These are phyloP conservation scores for Hysterangium stoloniferum DNA, from an alignment of 768 basidiomycete genomes.

Conservation along the genomic window DNA sequence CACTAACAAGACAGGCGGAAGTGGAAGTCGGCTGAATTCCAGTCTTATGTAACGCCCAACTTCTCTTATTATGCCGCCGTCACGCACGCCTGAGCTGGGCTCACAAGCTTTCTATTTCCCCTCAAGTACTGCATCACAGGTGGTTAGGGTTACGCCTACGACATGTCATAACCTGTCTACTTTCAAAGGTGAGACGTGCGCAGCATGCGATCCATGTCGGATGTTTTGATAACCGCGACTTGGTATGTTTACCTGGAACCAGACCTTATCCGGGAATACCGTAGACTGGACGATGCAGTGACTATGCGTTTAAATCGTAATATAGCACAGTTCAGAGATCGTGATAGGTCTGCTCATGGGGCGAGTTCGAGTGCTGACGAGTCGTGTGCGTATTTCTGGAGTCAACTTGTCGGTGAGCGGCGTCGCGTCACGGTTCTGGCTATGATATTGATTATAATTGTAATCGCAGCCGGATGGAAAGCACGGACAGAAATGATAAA, in stretches of 20 bases:
- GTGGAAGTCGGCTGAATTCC: no score
- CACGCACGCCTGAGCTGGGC: slow-evolving; percentile 1
- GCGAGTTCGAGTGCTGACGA: slow-evolving; percentile 52
- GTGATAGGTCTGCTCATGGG: slow-evolving; percentile 44
- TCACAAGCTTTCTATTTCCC: slow-evolving; percentile 7
- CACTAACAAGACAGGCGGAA: no score
- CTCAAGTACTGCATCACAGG: slow-evolving; percentile 33
- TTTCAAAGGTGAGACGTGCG: slow-evolving; percentile 60
- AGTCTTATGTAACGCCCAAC: no score
- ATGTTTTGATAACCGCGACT: background rate
- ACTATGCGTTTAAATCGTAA: slow-evolving; percentile 77
- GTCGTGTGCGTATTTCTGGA: slow-evolving; percentile 71
- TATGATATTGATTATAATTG: slow-evolving; percentile 17
- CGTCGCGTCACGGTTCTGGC: slow-evolving; percentile 14
- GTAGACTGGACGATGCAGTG: slow-evolving; percentile 72
- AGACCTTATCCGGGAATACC: slow-evolving; percentile 81
- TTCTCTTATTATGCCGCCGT: no score
- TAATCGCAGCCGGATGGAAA: slow-evolving; percentile 46
- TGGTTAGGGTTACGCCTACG: slow-evolving; percentile 62
- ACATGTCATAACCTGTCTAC: slow-evolving; percentile 70
- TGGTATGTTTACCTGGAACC: slow-evolving; percentile 15
- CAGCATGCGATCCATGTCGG: slow-evolving; percentile 4
- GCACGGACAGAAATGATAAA: slow-evolving; percentile 64
- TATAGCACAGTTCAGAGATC: slow-evolving; percentile 66
- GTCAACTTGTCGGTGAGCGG: slow-evolving; percentile 64